Percentiles rank a stretch among this genome's conserved stretches.
These are phyloP conservation scores for Gnomoniopsis sp. DNA, from an alignment of 2,329 filamentous ascomycete species.

Conservation along the genomic window DNA sequence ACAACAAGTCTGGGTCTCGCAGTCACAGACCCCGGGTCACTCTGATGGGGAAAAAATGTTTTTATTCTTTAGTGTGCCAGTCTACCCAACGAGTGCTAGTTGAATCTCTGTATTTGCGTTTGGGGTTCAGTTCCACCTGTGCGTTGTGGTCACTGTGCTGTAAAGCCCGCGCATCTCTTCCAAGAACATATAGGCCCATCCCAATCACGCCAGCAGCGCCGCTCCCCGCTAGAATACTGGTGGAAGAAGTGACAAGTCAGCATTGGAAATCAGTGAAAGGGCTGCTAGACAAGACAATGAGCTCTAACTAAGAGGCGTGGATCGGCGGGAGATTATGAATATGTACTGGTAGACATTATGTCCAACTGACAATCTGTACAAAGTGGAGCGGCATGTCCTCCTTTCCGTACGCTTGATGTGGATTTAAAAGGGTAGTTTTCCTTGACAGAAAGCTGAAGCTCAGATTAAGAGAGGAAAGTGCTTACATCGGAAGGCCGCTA, in stretches of 20 bases:
- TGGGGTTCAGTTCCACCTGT: constrained; percentile 7
- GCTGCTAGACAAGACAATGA: too few species aligned
- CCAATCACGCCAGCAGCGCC: constrained; percentile 10
- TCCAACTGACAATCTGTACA: too few species aligned
- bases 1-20: background rate
- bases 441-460: background rate
- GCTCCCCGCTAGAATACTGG: background rate
- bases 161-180: background rate
- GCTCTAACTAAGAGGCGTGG: too few species aligned
- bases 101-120: constrained; percentile 6
- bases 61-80: background rate
- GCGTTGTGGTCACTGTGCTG: constrained; percentile 8
- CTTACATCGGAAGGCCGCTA: background rate
- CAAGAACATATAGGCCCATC: constrained; percentile 4
- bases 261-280: too few species aligned
- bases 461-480: background rate
- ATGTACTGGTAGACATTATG: too few species aligned
- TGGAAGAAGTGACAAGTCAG: background rate
- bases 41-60: background rate
- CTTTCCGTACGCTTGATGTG: too few species aligned
- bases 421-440: too few species aligned
- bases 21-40: background rate
- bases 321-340: too few species aligned
- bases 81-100: constrained; percentile 10
- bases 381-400: too few species aligned